These are phyloP conservation scores for Cladosporium sp. DNA, from an alignment of 2,329 filamentous ascomycete species.

Conservation along the genomic window DNA sequence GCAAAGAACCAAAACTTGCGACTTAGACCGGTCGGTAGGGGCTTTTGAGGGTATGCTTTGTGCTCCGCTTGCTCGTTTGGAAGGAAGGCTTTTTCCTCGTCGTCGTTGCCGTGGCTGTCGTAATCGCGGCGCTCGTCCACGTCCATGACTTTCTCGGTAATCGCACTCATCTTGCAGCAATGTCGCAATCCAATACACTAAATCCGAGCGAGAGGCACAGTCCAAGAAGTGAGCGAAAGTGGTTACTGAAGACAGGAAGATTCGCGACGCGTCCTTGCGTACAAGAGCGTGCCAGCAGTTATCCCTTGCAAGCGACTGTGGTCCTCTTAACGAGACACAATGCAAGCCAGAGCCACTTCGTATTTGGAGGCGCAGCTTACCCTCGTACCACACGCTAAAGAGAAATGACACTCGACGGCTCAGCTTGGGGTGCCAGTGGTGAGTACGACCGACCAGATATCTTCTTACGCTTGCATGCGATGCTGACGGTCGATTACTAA, in stretches of 20 bases:
- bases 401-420: constrained; percentile 23
- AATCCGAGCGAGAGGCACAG: background rate
- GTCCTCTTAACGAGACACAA: constrained; percentile 17
- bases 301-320: constrained; percentile 15
- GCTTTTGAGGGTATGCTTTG: constrained; percentile 12
- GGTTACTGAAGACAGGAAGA: constrained; percentile 11
- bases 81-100: constrained; percentile 16
- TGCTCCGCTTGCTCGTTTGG: constrained; percentile 2
- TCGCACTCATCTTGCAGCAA: constrained; percentile 8
- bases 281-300: constrained; percentile 8
- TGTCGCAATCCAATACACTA: background rate
- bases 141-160: background rate
- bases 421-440: constrained; percentile 28
- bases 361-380: constrained; percentile 24
- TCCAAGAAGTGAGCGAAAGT: constrained; percentile 6
- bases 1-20: constrained; percentile 29
- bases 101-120: background rate
- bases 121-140: background rate
- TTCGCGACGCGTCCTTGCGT: constrained; percentile 8
- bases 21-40: constrained; percentile 9
- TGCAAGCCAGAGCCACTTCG: constrained; percentile 23
- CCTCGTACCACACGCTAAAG: constrained; percentile 21
- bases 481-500: constrained; percentile 2
- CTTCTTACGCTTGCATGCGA: background rate
- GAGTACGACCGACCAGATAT: constrained; percentile 2